Percentiles rank a stretch among this genome's conserved stretches.
phyloP scores from a whole-genome alignment of 2,329 filamentous ascomycete genomes.

The Arthroderma sp. region DNA sequence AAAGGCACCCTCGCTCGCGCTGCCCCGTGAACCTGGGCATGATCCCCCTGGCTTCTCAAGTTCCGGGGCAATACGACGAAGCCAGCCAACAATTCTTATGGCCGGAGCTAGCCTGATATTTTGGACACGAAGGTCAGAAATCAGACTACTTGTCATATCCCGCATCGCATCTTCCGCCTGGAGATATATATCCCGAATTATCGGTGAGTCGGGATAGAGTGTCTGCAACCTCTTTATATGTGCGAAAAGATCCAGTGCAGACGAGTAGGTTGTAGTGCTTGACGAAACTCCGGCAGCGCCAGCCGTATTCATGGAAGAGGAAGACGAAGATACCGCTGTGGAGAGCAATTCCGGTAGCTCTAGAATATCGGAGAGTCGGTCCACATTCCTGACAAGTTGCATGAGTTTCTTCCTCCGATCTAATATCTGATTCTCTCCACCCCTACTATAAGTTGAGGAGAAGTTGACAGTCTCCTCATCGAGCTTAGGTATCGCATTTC shows the following conservation, averaged over 20 bases:
- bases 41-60: constrained; percentile 39
- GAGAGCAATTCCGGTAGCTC: constrained; percentile 77
- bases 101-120: constrained; percentile 78
- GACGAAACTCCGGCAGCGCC: constrained; percentile 28
- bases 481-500: constrained; percentile 60
- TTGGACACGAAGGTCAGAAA: constrained; percentile 61
- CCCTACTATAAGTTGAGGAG: constrained; percentile 68
- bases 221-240: constrained; percentile 78
- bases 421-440: constrained; percentile 54
- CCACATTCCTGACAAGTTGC: constrained; percentile 71
- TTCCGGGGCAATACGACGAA: constrained; percentile 75
- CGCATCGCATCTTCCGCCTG: constrained; percentile 83
- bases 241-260: constrained; percentile 80
- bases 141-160: constrained; percentile 72
- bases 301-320: constrained; percentile 26
- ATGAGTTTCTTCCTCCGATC: constrained; percentile 65
- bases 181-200: constrained; percentile 57
- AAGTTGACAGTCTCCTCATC: constrained; percentile 70
- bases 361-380: constrained; percentile 78
- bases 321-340: constrained; percentile 46
- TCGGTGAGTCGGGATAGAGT: constrained; percentile 64
- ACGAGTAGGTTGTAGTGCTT: constrained; percentile 61
- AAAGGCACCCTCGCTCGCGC: constrained; percentile 50
- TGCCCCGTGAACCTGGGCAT: constrained; percentile 11
- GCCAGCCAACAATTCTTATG: constrained; percentile 81